These are phyloP conservation scores for Mycena olivaceomarginata DNA, from an alignment of 768 basidiomycete species.

Conservation along the genomic window DNA sequence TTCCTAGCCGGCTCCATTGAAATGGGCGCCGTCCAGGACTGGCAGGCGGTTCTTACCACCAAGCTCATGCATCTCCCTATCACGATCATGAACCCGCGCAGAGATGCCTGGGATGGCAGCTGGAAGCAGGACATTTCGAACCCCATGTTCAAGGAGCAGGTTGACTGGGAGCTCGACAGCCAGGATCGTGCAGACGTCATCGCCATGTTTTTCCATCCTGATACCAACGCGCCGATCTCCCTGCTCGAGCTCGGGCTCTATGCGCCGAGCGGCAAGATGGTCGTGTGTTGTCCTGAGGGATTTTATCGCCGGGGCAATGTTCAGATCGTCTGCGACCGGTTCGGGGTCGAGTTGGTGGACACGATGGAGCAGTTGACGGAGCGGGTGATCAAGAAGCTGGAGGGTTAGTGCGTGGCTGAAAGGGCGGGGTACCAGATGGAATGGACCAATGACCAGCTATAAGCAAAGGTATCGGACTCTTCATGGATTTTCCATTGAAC, in stretches of 20 bases:
- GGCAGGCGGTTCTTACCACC: conserved; percentile 15
- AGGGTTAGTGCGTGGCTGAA: no score
- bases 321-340: conserved; percentile 26
- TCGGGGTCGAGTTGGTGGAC: no score
- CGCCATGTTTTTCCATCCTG: conserved; percentile 28
- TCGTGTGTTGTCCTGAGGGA: conserved; percentile 30
- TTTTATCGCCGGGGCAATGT: conserved; percentile 32
- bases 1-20: conserved; percentile 27
- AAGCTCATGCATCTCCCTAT: conserved; percentile 20
- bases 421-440: no score
- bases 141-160: conserved; percentile 18
- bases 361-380: no score
- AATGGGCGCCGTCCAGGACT: conserved; percentile 11
- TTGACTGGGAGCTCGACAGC: conserved; percentile 30
- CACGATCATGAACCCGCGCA: conserved; percentile 28
- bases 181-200: conserved; percentile 20
- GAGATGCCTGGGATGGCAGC: conserved; percentile 23
- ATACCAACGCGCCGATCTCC: conserved; percentile 29
- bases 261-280: conserved; percentile 20
- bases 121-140: conserved; percentile 20
- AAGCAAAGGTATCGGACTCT: no score
- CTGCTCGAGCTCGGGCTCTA: conserved; percentile 29
- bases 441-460: no score
- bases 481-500: no score
- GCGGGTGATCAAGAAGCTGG: no score